Base-by-base conservation (phyloP, 441 rosid species). In the Flueggea neowawraea region DNA sequence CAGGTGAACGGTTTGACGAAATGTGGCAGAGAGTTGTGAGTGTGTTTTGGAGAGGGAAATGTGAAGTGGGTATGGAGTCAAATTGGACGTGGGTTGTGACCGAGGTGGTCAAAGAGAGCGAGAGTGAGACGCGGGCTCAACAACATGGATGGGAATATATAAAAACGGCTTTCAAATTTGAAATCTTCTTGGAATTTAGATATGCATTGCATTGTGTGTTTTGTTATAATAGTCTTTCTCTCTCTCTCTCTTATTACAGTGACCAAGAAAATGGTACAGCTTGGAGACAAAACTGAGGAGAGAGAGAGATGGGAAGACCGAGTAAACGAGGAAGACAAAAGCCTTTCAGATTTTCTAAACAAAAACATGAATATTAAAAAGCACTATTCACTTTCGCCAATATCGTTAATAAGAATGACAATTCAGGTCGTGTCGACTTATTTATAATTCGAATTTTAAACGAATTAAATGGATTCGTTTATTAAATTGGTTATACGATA, bases 71-170 rank as follows among this genome's bases (percentile, higher is more conserved):
- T 14, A 8, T 28, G 72, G 69, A 55, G 70, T 69, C 69, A 73
- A 72, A 77, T 72, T 65, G 44, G 33, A 54, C 36, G 66, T 62
- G 84, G 79, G 75, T 64, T 59, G 77, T 62, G 84, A 78, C 80
- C 86, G 95, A 83, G 87, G 85, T 75, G 80, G 93, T 90, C 89
- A 85, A 87, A 82, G 80, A 52, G 71, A 54, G 73, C 55, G 71
- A 63, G 70, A 72, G 68, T 41, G 55, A 58, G 68, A 71, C 64
- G 71, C 75, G 77, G 77, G 79, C 60, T 68, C 57, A 41, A 66
- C 64, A 58, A 52, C 43, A 47, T 45, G 45, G 66, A 63, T 54
- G 52, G 17, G 60, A 56, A 36, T 36, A 36, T 36, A 36, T 36
- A 36, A 36, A 36, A 36, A 36, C 41, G 70, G 73, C 55, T 16